These are phyloP conservation scores for Vaucheria bursata DNA, from an alignment of 352 stramenopile genomes.

Conservation along the genomic window DNA sequence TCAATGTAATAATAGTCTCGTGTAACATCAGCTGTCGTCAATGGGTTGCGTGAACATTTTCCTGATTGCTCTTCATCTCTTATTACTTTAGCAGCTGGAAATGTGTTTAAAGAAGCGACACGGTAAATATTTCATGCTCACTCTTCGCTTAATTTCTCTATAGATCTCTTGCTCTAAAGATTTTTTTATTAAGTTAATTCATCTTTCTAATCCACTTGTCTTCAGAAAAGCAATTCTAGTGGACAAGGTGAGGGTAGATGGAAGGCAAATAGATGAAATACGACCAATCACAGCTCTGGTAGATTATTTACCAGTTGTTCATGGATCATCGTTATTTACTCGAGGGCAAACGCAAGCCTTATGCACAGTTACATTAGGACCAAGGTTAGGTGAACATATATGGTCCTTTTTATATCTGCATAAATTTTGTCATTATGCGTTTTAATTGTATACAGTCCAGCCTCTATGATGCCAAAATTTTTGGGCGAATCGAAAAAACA, in stretches of 20 bases:
- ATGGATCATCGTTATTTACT: conserved; percentile 73
- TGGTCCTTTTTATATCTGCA: not conserved
- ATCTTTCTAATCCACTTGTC: too few relatives aligned
- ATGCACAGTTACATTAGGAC: conserved; percentile 74
- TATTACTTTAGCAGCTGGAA: too few relatives aligned
- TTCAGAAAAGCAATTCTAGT: not conserved
- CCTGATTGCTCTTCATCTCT: too few relatives aligned
- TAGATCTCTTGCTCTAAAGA: too few relatives aligned
- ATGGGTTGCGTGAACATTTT: too few relatives aligned
- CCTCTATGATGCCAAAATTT: not conserved
- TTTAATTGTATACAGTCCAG: not conserved
- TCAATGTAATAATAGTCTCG: too few relatives aligned
- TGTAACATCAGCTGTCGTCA: too few relatives aligned
- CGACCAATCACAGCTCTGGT: conserved; percentile 11
- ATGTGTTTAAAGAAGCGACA: too few relatives aligned
- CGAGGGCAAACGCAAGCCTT: conserved; percentile 75
- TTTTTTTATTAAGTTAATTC: too few relatives aligned
- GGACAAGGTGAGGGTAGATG: conserved; percentile 17
- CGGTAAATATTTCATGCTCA: too few relatives aligned
- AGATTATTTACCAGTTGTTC: conserved; percentile 58
- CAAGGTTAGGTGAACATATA: conserved; percentile 13
- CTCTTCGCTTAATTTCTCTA: too few relatives aligned
- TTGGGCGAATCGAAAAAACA: not conserved
- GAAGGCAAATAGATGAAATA: conserved; percentile 12
- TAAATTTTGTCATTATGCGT: not conserved